A percentile compares a stretch with the other conserved stretches of the same genome.
phyloP scores from a whole-genome alignment of 192 early-diverging fungal genomes.

The Rhizoclosmatium globosum region DNA sequence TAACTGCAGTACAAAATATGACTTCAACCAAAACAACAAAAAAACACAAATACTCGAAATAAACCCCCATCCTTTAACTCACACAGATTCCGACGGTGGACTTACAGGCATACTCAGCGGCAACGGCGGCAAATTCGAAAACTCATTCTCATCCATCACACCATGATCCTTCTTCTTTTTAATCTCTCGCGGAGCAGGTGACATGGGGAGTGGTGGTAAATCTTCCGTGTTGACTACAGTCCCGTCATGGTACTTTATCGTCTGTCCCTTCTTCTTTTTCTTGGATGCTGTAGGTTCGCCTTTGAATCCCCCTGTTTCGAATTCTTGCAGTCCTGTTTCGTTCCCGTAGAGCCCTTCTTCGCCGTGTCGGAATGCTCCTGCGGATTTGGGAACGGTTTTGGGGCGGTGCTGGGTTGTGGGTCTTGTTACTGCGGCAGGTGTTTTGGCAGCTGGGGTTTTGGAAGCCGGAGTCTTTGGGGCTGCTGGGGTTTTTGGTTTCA shows the following conservation, averaged over 20 bases:
- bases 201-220: conserved; percentile 24
- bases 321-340: background rate
- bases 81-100: conserved; percentile 10
- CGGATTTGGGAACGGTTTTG: background rate
- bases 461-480: no score
- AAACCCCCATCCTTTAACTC: background rate
- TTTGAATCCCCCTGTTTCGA: conserved; percentile 22
- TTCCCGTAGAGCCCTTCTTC: background rate
- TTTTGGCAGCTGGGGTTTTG: no score
- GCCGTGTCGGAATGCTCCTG: background rate
- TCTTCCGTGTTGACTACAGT: conserved; percentile 4
- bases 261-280: conserved; percentile 12
- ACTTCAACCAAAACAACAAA: background rate
- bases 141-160: background rate
- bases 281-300: background rate
- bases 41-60: background rate
- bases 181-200: conserved; percentile 14
- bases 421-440: background rate
- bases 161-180: background rate
- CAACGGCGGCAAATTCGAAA: conserved; percentile 21
- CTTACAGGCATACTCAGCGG: conserved; percentile 29
- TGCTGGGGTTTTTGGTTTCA: no score
- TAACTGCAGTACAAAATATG: no score
- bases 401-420: background rate
- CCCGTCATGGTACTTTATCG: conserved; percentile 26